Conservation (phyloP, 257 asterid species). For the Salvia splendens region DNA sequence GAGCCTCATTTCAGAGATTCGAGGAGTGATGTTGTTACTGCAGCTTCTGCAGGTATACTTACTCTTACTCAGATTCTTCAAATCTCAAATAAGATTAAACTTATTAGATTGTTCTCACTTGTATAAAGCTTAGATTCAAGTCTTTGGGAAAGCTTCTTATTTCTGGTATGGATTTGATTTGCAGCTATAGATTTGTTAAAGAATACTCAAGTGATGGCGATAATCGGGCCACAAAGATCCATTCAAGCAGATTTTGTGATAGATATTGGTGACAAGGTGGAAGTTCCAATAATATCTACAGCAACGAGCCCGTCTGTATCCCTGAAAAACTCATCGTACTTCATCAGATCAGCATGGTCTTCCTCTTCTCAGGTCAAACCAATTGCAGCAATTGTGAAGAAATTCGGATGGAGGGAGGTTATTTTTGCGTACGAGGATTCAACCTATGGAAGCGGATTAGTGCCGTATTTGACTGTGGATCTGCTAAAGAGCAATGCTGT, state of each 20-base stretch:
- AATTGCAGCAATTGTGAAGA: conserved; percentile 37
- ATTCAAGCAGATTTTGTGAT: not conserved
- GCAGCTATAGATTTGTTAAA: not conserved
- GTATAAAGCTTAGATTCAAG: too few relatives aligned
- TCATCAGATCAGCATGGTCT: conserved; percentile 10
- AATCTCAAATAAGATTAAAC: too few relatives aligned
- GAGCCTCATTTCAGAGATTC: conserved; percentile 47
- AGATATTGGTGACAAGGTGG: too few relatives aligned
- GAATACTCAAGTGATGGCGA: conserved; percentile 13
- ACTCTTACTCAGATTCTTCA: too few relatives aligned
- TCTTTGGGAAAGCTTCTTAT: not conserved
- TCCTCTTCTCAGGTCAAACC: conserved; percentile 40
- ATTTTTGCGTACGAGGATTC: conserved; percentile 41
- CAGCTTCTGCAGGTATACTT: conserved; percentile 40
- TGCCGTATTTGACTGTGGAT: conserved; percentile 40
- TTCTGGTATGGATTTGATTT: not conserved
- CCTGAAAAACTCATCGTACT: not conserved
- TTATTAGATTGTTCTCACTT: too few relatives aligned
- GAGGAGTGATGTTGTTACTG: conserved; percentile 34
- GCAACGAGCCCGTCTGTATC: not conserved
- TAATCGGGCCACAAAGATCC: not conserved
- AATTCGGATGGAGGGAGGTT: conserved; percentile 42
- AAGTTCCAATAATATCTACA: too few relatives aligned
- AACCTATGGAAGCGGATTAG: conserved; percentile 43
- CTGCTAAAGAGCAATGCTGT: conserved; percentile 33